Conservation (phyloP, 1,139 yeast species). For the Candida anutae region DNA sequence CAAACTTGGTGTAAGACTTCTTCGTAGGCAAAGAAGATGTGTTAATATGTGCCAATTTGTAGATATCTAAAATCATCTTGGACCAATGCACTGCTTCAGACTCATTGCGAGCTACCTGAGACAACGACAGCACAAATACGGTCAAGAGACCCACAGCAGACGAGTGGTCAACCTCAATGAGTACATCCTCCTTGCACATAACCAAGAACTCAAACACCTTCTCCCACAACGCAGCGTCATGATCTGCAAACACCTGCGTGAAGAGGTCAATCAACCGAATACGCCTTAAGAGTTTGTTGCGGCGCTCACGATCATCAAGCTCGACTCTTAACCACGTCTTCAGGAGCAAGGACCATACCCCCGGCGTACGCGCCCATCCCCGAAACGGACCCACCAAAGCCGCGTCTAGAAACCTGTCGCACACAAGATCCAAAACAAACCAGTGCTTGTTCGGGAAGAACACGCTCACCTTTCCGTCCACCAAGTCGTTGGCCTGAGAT, state of each 20-base stretch:
- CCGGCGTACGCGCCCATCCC: slow-evolving; percentile 32
- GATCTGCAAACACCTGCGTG: slow-evolving; percentile 11
- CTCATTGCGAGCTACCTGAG: slow-evolving; percentile 2
- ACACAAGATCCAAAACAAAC: slow-evolving; percentile 58
- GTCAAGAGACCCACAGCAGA: slow-evolving; percentile 13
- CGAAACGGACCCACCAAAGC: slow-evolving; percentile 19
- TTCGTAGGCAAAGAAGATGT: slow-evolving; percentile 22
- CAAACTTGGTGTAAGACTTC: slow-evolving; percentile 22
- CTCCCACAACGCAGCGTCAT: slow-evolving; percentile 6
- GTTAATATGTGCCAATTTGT: slow-evolving; percentile 18
- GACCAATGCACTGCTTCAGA: slow-evolving; percentile 13
- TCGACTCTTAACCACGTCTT: slow-evolving; percentile 39
- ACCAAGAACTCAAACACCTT: slow-evolving; percentile 11
- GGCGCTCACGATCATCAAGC: no score
- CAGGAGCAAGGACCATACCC: slow-evolving; percentile 43
- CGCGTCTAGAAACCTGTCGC: slow-evolving; percentile 55
- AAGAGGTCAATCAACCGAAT: slow-evolving; percentile 20
- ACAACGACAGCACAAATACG: slow-evolving; percentile 7
- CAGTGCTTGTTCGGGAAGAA: slow-evolving; percentile 54
- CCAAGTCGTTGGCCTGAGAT: slow-evolving; percentile 30
- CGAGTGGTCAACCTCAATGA: slow-evolving; percentile 28
- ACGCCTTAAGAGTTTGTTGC: slow-evolving; percentile 28
- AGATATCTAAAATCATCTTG: slow-evolving; percentile 14
- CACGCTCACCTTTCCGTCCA: slow-evolving; percentile 25
- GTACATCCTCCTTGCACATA: slow-evolving; percentile 14